Evolutionary conservation across 192 early-diverging fungal species (phyloP).

Genomic region (Oehlia diaphana): DNA sequence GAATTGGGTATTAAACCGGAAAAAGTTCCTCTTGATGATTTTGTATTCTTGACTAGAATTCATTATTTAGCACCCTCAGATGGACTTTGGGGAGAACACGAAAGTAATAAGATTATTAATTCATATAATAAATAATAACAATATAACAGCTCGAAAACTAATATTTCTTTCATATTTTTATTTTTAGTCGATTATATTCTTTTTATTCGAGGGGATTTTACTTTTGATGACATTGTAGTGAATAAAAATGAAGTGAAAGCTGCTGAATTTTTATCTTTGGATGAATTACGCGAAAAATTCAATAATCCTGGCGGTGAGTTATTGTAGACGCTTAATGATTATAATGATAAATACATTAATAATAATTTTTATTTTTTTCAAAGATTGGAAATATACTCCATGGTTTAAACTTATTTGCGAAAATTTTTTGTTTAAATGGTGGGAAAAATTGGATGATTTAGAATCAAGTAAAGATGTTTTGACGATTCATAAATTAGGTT

Average conservation of each 20-base stretch:
- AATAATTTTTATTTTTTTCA: constrained; percentile 19
- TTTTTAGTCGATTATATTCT: constrained; percentile 85
- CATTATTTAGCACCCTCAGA: constrained; percentile 97
- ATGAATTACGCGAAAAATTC: constrained; percentile 80
- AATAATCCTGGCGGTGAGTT: constrained; percentile 46
- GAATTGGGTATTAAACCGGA: constrained; percentile 86
- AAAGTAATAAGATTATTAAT: constrained; percentile 45
- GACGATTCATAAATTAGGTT: constrained; percentile 21
- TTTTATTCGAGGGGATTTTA: constrained; percentile 69
- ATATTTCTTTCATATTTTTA: not conserved
- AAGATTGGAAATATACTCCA: constrained; percentile 81
- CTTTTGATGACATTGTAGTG: constrained; percentile 67
- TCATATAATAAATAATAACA: no score
- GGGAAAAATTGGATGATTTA: constrained; percentile 67
- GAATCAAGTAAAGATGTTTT: not conserved
- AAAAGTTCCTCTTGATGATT: constrained; percentile 79
- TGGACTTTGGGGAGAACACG: constrained; percentile 98
- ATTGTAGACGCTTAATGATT: constrained; percentile 4
- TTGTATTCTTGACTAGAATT: constrained; percentile 91
- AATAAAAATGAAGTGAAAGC: constrained; percentile 92
- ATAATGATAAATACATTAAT: not conserved
- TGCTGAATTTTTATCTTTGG: constrained; percentile 77
- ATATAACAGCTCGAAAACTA: not conserved
- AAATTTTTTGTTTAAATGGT: constrained; percentile 95
- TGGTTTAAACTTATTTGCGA: constrained; percentile 96